Percentiles rank a stretch among this genome's conserved stretches.
Evolutionary conservation across 306 rosid genomes (phyloP).

Genomic region (Quercus glauca): DNA sequence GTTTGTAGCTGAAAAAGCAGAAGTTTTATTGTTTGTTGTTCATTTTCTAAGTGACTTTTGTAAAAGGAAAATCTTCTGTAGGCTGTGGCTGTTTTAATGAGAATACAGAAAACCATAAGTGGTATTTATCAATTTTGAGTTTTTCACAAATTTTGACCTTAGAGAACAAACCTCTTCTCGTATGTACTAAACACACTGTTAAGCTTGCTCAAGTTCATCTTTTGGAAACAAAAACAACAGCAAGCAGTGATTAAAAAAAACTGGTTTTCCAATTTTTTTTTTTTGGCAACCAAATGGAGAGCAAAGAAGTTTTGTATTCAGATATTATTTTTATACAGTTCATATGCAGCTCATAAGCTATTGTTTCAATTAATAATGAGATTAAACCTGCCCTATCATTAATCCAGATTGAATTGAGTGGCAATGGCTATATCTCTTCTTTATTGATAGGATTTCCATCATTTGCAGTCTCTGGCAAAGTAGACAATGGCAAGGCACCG

Average conservation of each 20-base stretch:
- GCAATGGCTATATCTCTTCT: background rate
- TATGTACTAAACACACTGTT: background rate
- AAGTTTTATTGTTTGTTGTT: constrained; percentile 4
- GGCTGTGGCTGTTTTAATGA: background rate
- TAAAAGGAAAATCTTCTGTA: background rate
- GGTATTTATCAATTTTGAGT: background rate
- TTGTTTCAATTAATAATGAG: background rate
- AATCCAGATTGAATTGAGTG: background rate
- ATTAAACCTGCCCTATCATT: background rate
- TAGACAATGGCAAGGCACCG: background rate
- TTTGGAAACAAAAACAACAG: background rate
- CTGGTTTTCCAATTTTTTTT: background rate
- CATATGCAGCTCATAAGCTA: background rate
- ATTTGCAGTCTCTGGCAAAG: background rate
- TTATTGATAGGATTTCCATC: background rate
- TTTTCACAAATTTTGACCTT: background rate
- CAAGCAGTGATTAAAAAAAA: background rate
- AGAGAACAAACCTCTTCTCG: background rate
- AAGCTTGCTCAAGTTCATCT: background rate
- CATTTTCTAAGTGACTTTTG: constrained; percentile 10
- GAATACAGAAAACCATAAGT: background rate
- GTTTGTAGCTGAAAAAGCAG: background rate
- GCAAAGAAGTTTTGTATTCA: constrained; percentile 4
- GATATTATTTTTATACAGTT: background rate
- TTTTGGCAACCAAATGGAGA: background rate